phyloP scores from a whole-genome alignment of 1,284 basidiomycete genomes.

The Trichosporon faecale region DNA sequence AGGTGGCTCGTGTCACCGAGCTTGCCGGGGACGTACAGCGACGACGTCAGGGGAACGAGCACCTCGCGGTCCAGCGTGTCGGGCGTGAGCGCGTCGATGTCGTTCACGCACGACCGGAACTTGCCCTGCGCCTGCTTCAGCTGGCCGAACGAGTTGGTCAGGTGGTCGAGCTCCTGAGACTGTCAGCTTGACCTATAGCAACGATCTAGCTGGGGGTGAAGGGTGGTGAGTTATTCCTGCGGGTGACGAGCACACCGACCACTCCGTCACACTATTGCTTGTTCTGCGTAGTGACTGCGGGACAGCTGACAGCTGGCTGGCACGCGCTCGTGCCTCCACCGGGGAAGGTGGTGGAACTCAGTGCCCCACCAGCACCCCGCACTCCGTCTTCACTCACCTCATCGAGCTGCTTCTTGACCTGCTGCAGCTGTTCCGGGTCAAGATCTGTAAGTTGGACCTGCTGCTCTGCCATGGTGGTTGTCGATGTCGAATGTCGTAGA shows the following conservation, averaged over 20 bases:
- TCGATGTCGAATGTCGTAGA: background rate
- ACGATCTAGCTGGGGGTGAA: background rate
- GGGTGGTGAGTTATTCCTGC: too few species aligned
- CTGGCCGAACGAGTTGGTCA: slow-evolving; percentile 88
- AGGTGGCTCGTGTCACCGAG: slow-evolving; percentile 79
- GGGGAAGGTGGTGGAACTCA: background rate
- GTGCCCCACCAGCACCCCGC: background rate
- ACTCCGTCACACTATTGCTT: too few species aligned
- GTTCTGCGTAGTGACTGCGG: too few species aligned
- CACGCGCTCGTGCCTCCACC: slow-evolving; percentile 6
- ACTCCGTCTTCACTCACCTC: slow-evolving; percentile 59
- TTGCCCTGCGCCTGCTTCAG: slow-evolving; percentile 89
- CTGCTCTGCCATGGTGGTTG: slow-evolving; percentile 56
- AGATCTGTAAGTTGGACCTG: slow-evolving; percentile 74
- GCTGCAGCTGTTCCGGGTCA: slow-evolving; percentile 73
- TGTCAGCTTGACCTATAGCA: background rate
- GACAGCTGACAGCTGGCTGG: background rate
- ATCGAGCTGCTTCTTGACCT: slow-evolving; percentile 83
- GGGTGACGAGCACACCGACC: too few species aligned
- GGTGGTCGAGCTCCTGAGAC: slow-evolving; percentile 81
- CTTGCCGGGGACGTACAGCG: slow-evolving; percentile 91
- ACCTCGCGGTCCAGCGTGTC: slow-evolving; percentile 77
- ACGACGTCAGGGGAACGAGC: slow-evolving; percentile 88
- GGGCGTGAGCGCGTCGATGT: slow-evolving; percentile 72
- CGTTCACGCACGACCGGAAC: slow-evolving; percentile 79